Evolutionary conservation across 768 basidiomycete species (phyloP), one percentile per base, ranked within the genome.

Genomic region (Termitomyces sp.): DNA sequence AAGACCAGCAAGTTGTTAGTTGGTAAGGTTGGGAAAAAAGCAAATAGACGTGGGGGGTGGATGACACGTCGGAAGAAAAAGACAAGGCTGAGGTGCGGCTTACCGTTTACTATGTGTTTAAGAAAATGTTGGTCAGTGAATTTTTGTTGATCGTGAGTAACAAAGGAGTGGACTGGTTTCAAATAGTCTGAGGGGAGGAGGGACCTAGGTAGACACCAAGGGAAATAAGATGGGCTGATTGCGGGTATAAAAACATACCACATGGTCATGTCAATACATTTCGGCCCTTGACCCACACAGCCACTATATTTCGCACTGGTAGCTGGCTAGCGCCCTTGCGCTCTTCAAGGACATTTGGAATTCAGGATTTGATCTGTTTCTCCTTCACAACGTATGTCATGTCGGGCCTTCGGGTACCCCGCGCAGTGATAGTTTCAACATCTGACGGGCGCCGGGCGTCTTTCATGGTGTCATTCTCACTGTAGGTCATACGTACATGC

Each of bases 221-320:
- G 27, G 37, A 38, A 38, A 37, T 29, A 16, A 16, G 49, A 17
- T 50, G 37, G 49, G 37, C n/a, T n/a, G n/a, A n/a, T 49, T 35
- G 54, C 57, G 51, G 60, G 56, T 48, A 53, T 56, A 57, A 54
- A 61, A 61, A 58, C 34, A 45, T 53, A 54, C 52, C 53, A 42
- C 43, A 47, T 35, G 50, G 25, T 37, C 31, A 16, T 23, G 21
- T 54, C 57, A 49, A 27, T 35, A 51, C 29, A 51, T 62, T 54
- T n/a, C n/a, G n/a, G 49, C 50, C 58, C 31, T 49, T 37, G 35
- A 23, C 37, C 37, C 50, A 58, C 57, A 61, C 60, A 62, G 56
- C 59, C 60, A 53, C 54, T 42, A 19, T 25, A n/a, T n/a, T n/a
- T n/a, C n/a, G n/a, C n/a, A n/a, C n/a, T n/a, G n/a, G n/a, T n/a